Percentiles rank a stretch among this genome's conserved stretches.
phyloP scores from a whole-genome alignment of 768 basidiomycete species.

The Termitomyces sp. region DNA sequence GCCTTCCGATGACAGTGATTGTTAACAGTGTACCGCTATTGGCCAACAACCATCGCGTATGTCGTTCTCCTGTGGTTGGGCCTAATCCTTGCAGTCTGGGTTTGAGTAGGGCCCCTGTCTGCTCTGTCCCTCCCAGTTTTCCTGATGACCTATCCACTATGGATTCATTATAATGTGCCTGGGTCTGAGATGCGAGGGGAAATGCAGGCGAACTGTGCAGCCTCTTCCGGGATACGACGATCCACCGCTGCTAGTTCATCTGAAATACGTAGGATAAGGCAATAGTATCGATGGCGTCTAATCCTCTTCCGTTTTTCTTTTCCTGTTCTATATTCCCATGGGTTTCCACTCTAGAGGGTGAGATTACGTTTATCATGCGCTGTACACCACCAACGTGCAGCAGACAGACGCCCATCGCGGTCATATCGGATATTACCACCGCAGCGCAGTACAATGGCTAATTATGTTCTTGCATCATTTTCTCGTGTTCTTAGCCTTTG shows the following conservation, averaged over 20 bases:
- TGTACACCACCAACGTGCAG: not conserved
- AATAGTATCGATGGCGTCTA: not conserved
- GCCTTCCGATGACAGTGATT: not conserved
- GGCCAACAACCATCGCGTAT: not conserved
- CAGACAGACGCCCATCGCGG: not conserved
- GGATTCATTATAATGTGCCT: not conserved
- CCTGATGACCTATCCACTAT: not conserved
- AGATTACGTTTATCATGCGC: not conserved
- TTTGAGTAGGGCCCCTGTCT: not conserved
- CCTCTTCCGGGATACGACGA: not conserved
- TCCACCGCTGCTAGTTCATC: not conserved
- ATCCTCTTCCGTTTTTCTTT: not conserved
- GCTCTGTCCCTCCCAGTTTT: not conserved
- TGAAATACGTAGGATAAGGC: not conserved
- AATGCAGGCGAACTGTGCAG: not conserved
- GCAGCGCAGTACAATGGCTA: not conserved
- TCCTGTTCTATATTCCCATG: not conserved
- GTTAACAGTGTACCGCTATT: not conserved
- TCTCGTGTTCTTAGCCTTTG: not conserved
- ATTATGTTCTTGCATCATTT: not conserved
- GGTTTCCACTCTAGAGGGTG: not conserved
- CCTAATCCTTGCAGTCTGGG: not conserved
- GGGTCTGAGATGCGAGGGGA: not conserved
- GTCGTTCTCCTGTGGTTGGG: not conserved
- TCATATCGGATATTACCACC: not conserved